Evolutionary conservation across 169 alveolate genomes (phyloP).

Genomic region (Toxoplasma gondii): DNA sequence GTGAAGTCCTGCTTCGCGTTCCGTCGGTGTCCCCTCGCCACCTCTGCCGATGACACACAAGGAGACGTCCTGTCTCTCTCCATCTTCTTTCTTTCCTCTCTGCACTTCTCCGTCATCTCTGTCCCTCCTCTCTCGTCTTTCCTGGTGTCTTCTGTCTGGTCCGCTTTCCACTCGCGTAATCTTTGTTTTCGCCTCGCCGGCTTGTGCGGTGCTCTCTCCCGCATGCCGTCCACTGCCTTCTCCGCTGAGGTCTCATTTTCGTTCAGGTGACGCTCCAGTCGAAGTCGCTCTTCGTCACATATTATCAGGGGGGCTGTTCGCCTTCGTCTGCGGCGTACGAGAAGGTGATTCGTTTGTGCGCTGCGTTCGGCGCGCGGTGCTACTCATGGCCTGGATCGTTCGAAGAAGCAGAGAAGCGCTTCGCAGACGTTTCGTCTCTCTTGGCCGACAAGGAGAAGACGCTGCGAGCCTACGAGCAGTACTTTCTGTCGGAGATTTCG

Average conservation of each 20-base stretch:
- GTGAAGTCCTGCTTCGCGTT: background rate
- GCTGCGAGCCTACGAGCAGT: conserved; percentile 88
- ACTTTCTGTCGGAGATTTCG: conserved; percentile 85
- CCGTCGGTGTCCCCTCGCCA: background rate
- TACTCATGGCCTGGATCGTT: conserved; percentile 50
- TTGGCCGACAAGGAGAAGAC: conserved; percentile 90
- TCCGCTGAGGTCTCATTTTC: background rate
- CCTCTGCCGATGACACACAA: too few species aligned
- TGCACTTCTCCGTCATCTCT: background rate
- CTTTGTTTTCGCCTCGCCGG: background rate
- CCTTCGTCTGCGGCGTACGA: conserved; percentile 32
- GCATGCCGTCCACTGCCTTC: background rate
- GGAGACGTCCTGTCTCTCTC: background rate
- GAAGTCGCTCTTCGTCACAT: conserved; percentile 60
- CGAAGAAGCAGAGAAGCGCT: conserved; percentile 74
- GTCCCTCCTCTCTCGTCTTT: background rate
- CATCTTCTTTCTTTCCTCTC: background rate
- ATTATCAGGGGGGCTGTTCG: conserved; percentile 55
- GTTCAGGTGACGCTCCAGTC: conserved; percentile 40
- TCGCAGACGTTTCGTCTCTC: conserved; percentile 78
- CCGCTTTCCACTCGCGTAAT: background rate
- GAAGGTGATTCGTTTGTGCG: conserved; percentile 52
- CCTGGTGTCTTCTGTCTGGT: background rate
- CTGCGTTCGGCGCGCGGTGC: conserved; percentile 52
- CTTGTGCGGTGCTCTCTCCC: too few species aligned